Percentiles rank a stretch among this genome's conserved stretches.
Conservation (phyloP, 345 rosid species). For the Clarkia xantiana region DNA sequence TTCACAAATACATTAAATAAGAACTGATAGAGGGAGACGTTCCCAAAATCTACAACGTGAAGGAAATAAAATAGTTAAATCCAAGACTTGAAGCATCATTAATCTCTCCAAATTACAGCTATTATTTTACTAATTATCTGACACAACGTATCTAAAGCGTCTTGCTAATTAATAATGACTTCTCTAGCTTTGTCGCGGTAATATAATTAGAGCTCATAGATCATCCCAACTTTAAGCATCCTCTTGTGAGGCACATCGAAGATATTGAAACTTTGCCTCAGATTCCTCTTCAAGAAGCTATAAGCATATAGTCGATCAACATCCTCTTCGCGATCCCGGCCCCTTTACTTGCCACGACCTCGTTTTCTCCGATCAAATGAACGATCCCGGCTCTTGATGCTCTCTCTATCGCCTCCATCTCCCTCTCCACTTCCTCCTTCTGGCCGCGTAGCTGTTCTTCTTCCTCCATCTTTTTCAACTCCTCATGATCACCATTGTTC, state of each 20-base stretch:
- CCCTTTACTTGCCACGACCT: conserved; percentile 24
- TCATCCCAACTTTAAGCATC: conserved; percentile 51
- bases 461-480: background rate
- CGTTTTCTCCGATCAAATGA: conserved; percentile 36
- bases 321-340: conserved; percentile 23
- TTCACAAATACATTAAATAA: no score
- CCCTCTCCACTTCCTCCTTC: conserved; percentile 14
- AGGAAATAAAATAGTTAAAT: no score
- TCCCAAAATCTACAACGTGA: no score
- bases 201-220: conserved; percentile 24
- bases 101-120: no score
- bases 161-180: background rate
- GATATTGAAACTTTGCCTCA: conserved; percentile 24
- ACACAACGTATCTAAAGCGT: background rate
- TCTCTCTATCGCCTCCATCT: conserved; percentile 20
- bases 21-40: no score
- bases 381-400: conserved; percentile 29
- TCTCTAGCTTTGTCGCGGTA: no score
- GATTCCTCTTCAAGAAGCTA: conserved; percentile 28
- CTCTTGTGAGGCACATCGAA: conserved; percentile 32
- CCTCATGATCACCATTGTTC: background rate
- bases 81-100: no score
- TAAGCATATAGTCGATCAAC: conserved; percentile 26
- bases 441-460: background rate
- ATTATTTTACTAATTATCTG: background rate